These are phyloP conservation scores for Gloeostereum incarnatum DNA, from an alignment of 768 basidiomycete genomes.

Conservation along the genomic window DNA sequence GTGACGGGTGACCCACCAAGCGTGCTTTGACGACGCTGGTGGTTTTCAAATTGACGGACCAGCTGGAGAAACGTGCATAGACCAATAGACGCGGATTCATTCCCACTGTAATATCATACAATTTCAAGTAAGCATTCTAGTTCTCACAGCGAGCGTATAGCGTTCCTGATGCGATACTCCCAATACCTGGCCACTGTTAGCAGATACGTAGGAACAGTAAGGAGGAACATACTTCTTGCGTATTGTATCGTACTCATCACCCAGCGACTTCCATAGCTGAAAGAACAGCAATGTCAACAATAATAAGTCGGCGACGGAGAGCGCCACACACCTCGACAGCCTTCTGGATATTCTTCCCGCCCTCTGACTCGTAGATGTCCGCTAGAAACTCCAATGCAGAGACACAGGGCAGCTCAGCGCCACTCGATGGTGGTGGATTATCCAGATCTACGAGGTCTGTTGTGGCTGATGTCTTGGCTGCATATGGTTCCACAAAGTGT, in stretches of 20 bases:
- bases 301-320: constrained; percentile 5
- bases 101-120: no score
- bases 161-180: constrained; percentile 62
- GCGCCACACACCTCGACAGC: constrained; percentile 35
- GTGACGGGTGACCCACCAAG: no score
- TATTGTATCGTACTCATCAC: constrained; percentile 62
- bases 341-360: constrained; percentile 32
- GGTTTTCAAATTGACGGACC: no score
- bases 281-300: constrained; percentile 4
- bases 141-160: no score
- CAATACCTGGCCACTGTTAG: no score
- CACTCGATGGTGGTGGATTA: constrained; percentile 55
- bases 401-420: constrained; percentile 67
- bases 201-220: constrained; percentile 8
- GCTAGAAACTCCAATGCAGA: constrained; percentile 83
- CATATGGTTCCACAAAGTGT: constrained; percentile 61
- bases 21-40: no score
- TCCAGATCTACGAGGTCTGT: constrained; percentile 60
- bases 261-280: constrained; percentile 67
- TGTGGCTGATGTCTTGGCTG: constrained; percentile 26
- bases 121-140: no score
- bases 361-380: constrained; percentile 57
- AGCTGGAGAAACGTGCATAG: no score
- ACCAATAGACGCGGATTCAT: no score
- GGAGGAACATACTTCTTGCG: constrained; percentile 50